Conservation (phyloP, 106 monocot species). For the Alisma plantagoaquatica region DNA sequence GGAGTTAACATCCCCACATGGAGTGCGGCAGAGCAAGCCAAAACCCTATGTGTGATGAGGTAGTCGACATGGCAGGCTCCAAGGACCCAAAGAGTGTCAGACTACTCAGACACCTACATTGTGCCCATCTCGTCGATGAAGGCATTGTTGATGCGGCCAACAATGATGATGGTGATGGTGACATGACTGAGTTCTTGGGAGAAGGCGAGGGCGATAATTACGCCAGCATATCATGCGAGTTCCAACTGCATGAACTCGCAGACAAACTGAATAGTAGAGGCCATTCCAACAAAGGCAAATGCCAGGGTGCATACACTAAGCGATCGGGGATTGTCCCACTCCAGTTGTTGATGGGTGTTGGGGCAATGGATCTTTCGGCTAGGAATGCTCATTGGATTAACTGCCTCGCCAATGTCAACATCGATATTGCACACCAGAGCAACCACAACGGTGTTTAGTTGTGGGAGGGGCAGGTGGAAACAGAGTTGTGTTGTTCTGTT, state of each 20-base stretch:
- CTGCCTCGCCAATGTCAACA: conserved; percentile 54
- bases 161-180: conserved; percentile 75
- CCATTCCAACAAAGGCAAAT: conserved; percentile 45
- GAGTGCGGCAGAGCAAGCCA: conserved; percentile 65
- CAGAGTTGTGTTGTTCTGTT: too few species aligned
- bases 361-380: conserved; percentile 44
- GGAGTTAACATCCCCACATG: too few species aligned
- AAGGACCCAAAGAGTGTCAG: conserved; percentile 68
- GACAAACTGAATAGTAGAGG: conserved; percentile 86
- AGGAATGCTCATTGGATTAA: conserved; percentile 46
- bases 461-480: too few species aligned
- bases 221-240: conserved; percentile 53
- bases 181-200: conserved; percentile 73
- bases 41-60: conserved; percentile 45
- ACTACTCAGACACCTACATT: conserved; percentile 34
- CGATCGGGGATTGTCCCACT: conserved; percentile 73
- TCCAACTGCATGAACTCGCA: conserved; percentile 90
- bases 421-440: conserved; percentile 64
- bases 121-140: conserved; percentile 30
- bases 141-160: conserved; percentile 44
- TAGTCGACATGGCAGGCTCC: conserved; percentile 35
- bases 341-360: conserved; percentile 76
- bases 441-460: conserved; percentile 18
- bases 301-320: conserved; percentile 80
- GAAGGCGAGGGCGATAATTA: conserved; percentile 83